Percentiles rank a stretch among this genome's conserved stretches.
These are phyloP conservation scores for Neoboletus magnificus DNA, from an alignment of 768 basidiomycete species.

Conservation along the genomic window DNA sequence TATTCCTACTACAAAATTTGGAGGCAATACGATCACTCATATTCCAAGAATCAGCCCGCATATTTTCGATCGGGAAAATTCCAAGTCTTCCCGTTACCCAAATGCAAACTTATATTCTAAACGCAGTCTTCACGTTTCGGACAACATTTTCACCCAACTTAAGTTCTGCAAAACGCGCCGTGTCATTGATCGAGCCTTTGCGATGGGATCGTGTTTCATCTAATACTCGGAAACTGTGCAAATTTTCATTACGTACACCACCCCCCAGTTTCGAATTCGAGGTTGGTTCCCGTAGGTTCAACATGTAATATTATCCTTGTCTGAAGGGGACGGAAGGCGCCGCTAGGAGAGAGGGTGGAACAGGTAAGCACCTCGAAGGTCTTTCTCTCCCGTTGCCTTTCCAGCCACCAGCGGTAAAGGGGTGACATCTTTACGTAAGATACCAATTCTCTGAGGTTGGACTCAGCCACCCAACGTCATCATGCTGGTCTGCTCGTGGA, in stretches of 20 bases:
- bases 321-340: not conserved
- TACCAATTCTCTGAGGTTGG: too few species aligned
- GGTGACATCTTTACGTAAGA: slow-evolving; percentile 1
- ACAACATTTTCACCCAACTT: too few species aligned
- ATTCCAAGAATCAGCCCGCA: too few species aligned
- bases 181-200: too few species aligned
- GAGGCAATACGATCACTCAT: too few species aligned
- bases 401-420: not conserved
- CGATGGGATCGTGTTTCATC: not conserved
- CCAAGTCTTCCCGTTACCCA: too few species aligned
- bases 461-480: not conserved
- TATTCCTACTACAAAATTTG: too few species aligned
- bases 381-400: not conserved
- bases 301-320: not conserved
- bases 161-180: too few species aligned
- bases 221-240: not conserved
- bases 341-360: too few species aligned
- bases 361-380: not conserved
- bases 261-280: not conserved
- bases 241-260: not conserved
- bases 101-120: too few species aligned
- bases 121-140: too few species aligned
- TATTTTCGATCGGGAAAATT: too few species aligned
- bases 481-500: not conserved
- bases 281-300: not conserved